A percentile compares a stretch with the other conserved stretches of the same genome.
Conservation (phyloP, 108 stramenopile genomes). For the Nannochloropsis oceanica region DNA sequence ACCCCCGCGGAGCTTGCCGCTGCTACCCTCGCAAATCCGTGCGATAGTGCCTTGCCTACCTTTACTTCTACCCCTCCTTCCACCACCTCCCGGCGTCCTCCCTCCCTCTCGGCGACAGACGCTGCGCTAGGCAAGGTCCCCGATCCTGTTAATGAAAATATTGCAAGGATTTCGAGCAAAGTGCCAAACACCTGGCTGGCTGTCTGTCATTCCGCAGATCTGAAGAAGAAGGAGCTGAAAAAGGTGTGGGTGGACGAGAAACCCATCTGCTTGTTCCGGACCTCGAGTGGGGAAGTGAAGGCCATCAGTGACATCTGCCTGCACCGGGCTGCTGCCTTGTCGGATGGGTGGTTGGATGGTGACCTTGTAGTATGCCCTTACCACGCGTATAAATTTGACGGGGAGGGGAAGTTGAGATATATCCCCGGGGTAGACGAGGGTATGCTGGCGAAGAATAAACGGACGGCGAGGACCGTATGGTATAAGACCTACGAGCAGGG, state of each 20-base stretch:
- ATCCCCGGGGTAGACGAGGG: constrained; percentile 10
- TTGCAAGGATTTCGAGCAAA: neutral
- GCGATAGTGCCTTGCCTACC: neutral
- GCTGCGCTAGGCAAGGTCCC: neutral
- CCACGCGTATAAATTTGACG: constrained; percentile 29
- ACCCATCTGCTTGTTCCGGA: constrained; percentile 16
- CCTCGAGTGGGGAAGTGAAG: neutral
- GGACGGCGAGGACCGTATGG: neutral
- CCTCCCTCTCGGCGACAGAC: neutral
- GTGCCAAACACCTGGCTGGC: constrained; percentile 29
- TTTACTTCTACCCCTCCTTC: neutral
- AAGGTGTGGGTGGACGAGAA: constrained; percentile 18
- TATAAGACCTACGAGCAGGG: constrained; percentile 7
- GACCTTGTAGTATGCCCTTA: constrained; percentile 21
- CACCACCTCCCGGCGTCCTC: neutral
- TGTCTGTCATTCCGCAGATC: constrained; percentile 9
- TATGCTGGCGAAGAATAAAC: neutral
- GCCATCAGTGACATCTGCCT: constrained; percentile 26
- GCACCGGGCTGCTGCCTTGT: constrained; percentile 22
- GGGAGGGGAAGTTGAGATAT: constrained; percentile 4
- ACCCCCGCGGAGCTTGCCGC: neutral
- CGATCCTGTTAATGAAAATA: neutral
- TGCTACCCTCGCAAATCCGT: neutral
- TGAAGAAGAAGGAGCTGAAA: neutral
- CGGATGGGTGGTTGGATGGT: constrained; percentile 13